Conservation (phyloP, 2,329 filamentous ascomycete genomes). For the Coniella vitis region DNA sequence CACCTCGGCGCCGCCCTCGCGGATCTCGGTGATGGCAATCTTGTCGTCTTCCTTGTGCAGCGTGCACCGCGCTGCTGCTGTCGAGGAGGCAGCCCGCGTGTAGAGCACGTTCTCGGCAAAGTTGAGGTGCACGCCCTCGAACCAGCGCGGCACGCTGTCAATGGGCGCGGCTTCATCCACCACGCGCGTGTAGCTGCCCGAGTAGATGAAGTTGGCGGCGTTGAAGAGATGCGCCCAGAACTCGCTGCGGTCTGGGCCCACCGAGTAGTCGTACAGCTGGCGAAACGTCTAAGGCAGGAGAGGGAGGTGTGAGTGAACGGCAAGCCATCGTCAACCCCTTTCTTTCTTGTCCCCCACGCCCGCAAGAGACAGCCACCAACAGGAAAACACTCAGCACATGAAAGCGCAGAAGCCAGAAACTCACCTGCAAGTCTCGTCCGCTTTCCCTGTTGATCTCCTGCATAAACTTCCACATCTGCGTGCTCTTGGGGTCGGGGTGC, state of each 20-base stretch:
- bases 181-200: constrained; percentile 49
- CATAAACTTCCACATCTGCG: constrained; percentile 62
- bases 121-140: constrained; percentile 65
- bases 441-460: constrained; percentile 54
- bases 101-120: constrained; percentile 78
- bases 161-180: constrained; percentile 67
- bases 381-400: neutral
- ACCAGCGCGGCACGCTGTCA: constrained; percentile 69
- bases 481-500: constrained; percentile 54
- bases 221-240: constrained; percentile 64
- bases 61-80: constrained; percentile 39
- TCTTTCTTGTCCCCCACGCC: neutral
- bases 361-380: neutral
- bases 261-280: constrained; percentile 65
- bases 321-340: too few relatives aligned
- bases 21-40: constrained; percentile 65
- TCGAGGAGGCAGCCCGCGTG: constrained; percentile 35
- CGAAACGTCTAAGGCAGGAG: constrained; percentile 48
- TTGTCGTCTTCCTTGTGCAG: constrained; percentile 62
- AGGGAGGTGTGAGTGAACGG: neutral
- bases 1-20: constrained; percentile 55
- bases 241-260: constrained; percentile 44
- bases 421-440: constrained; percentile 50
- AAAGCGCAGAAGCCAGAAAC: constrained; percentile 6
- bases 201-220: constrained; percentile 53